Evolutionary conservation across 768 basidiomycete genomes (phyloP), one percentile per base, ranked within the genome.

Genomic region (Phylloporus scabripes): DNA sequence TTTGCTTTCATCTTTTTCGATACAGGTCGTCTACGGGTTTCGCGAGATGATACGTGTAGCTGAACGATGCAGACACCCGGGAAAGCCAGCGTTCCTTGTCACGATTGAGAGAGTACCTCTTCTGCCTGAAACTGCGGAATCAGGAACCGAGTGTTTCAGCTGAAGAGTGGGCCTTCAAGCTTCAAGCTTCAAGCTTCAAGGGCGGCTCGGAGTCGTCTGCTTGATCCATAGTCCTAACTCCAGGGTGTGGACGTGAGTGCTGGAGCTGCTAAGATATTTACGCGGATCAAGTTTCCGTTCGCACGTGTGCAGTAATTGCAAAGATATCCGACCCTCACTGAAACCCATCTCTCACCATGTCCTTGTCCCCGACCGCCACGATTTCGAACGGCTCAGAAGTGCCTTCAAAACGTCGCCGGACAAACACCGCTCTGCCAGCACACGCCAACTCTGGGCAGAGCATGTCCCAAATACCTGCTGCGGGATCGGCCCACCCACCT

Each of bases 341-440:
- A 44, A 44, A 32, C 43, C 51, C 61, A 53, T 54, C 62, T 32
- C 23, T 28, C 40, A 26, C n/a, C 41, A 86, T 86, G 85, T 86
- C 85, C 49, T 70, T 83, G 64, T 83, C 82, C 54, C 82, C 84
- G 42, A 69, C 78, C 42, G 71, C 79, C 43, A 78, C 83, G 10
- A 63, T 72, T 45, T 78, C 79, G 24, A 82, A 81, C 61, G 70
- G 68, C 49, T 76, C 79, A 52, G 81, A 84, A 53, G 61, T 70
- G 15, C 70, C 76, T 33, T 63, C 73, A 6, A 86, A 86, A 66
- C 76, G 82, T 54, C 74, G 82, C 55, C 74, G 83, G 53, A 77
- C 78, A 11, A 68, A 69, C 36, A 65, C 67, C 49, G 59, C 46
- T 11, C 51, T 54, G 15, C 54, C 46, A 40, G 26, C 54, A 40